phyloP scores from a whole-genome alignment of 2,329 filamentous ascomycete genomes.

The Ceratocystis smalleyi region DNA sequence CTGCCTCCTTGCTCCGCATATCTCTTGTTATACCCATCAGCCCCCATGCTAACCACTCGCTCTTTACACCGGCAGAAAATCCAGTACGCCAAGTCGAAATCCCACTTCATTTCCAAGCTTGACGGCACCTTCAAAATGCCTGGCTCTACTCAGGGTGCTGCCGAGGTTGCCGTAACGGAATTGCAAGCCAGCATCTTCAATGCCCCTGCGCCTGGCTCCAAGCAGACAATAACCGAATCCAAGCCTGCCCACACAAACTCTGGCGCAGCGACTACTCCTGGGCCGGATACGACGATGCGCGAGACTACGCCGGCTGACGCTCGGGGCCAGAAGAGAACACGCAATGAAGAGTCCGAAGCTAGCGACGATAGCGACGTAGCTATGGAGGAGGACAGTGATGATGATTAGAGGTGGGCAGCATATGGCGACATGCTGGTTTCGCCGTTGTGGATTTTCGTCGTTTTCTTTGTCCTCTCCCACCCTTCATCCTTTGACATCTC shows the following conservation, averaged over 20 bases:
- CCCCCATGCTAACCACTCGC: slow-evolving; percentile 1
- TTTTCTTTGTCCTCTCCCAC: neutral
- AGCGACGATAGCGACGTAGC: slow-evolving; percentile 54
- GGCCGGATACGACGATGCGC: slow-evolving; percentile 32
- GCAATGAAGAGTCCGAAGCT: slow-evolving; percentile 54
- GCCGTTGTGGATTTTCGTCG: neutral
- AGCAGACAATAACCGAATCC: slow-evolving; percentile 25
- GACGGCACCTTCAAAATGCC: slow-evolving; percentile 77
- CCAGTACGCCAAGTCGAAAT: slow-evolving; percentile 78
- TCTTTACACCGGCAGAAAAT: slow-evolving; percentile 53
- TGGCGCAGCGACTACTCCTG: slow-evolving; percentile 23
- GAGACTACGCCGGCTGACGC: slow-evolving; percentile 39
- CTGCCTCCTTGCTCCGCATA: neutral
- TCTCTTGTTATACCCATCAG: neutral
- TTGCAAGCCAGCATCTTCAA: slow-evolving; percentile 70
- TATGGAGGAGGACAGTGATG: slow-evolving; percentile 58
- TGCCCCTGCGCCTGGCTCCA: slow-evolving; percentile 40
- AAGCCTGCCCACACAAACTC: slow-evolving; percentile 28
- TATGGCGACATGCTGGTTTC: neutral
- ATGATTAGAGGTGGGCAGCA: slow-evolving; percentile 37
- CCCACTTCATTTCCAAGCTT: slow-evolving; percentile 74
- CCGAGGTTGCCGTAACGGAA: slow-evolving; percentile 50
- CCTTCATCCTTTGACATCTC: neutral
- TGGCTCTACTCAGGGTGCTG: slow-evolving; percentile 33
- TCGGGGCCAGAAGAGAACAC: slow-evolving; percentile 52